Conservation (phyloP, 208 protist species). For the Trypanosoma rangeli region DNA sequence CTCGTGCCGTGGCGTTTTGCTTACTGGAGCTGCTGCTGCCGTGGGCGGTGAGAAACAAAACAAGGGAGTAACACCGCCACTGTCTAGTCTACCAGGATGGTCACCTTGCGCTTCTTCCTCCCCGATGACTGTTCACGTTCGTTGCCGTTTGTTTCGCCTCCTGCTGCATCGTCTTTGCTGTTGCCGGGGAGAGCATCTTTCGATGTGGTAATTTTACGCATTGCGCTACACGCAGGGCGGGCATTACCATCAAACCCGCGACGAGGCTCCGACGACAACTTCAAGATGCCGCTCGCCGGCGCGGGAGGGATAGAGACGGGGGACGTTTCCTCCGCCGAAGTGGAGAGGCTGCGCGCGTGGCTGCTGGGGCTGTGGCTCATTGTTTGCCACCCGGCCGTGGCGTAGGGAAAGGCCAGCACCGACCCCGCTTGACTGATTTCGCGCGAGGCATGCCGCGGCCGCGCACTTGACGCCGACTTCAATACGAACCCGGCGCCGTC, state of each 20-base stretch:
- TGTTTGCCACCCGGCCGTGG: neutral
- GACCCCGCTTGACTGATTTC: neutral
- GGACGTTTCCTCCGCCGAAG: neutral
- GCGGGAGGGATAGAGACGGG: neutral
- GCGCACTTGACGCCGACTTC: neutral
- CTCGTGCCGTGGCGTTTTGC: too few relatives aligned
- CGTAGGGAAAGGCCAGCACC: neutral
- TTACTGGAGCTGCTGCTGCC: too few relatives aligned
- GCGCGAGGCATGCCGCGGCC: neutral
- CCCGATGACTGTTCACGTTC: slow-evolving; percentile 14
- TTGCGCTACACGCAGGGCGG: slow-evolving; percentile 16
- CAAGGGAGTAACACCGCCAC: too few relatives aligned
- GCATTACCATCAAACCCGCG: slow-evolving; percentile 24
- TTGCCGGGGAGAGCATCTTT: slow-evolving; percentile 20
- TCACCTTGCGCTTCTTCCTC: slow-evolving; percentile 48
- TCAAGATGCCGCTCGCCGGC: slow-evolving; percentile 17
- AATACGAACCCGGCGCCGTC: slow-evolving; percentile 8
- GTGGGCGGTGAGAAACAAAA: too few relatives aligned
- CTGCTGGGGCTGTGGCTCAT: neutral
- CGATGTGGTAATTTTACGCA: slow-evolving; percentile 46
- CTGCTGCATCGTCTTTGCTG: slow-evolving; percentile 2
- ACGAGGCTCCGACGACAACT: neutral
- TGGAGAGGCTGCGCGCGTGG: neutral
- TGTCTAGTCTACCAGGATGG: slow-evolving; percentile 49
- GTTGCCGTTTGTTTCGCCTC: neutral